Conservation (phyloP, 2,329 filamentous ascomycete genomes). For the Raffaelea arxii region DNA sequence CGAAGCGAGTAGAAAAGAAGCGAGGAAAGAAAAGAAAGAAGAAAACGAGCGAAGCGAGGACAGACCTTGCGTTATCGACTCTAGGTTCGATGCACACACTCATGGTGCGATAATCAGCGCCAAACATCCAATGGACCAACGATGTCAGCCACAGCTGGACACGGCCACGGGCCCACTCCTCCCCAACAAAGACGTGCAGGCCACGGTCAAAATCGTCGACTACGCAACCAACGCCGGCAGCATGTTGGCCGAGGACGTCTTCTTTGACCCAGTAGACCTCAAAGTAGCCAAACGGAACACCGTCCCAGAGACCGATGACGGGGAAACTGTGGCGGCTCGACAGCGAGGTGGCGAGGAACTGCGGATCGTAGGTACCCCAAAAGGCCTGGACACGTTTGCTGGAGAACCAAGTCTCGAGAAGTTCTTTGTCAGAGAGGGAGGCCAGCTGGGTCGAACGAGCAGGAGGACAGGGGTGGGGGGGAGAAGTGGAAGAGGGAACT, state of each 20-base stretch:
- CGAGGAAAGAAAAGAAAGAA: no score
- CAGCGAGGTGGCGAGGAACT: conserved; percentile 59
- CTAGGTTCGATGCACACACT: conserved; percentile 79
- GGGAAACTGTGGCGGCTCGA: conserved; percentile 72
- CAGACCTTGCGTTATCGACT: conserved; percentile 81
- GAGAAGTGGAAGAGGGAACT: no score
- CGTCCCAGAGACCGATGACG: conserved; percentile 87
- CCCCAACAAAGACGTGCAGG: conserved; percentile 79
- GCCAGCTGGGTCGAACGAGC: conserved; percentile 26
- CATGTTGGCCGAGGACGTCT: conserved; percentile 62
- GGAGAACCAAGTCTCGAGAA: conserved; percentile 83
- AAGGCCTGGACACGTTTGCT: conserved; percentile 73
- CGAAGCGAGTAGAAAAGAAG: no score
- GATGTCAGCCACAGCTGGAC: conserved; percentile 76
- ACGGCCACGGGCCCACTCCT: conserved; percentile 81
- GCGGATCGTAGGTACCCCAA: conserved; percentile 61
- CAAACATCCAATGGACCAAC: conserved; percentile 76
- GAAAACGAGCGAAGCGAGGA: no score
- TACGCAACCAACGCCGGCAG: conserved; percentile 44
- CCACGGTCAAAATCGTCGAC: conserved; percentile 79
- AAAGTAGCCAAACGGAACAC: conserved; percentile 92
- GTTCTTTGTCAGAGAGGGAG: conserved; percentile 39
- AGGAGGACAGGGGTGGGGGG: conserved; percentile 24
- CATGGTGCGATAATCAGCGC: conserved; percentile 71
- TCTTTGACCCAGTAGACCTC: conserved; percentile 99